Conservation (phyloP, 2,329 filamentous ascomycete species). For the Exophiala spinifera region DNA sequence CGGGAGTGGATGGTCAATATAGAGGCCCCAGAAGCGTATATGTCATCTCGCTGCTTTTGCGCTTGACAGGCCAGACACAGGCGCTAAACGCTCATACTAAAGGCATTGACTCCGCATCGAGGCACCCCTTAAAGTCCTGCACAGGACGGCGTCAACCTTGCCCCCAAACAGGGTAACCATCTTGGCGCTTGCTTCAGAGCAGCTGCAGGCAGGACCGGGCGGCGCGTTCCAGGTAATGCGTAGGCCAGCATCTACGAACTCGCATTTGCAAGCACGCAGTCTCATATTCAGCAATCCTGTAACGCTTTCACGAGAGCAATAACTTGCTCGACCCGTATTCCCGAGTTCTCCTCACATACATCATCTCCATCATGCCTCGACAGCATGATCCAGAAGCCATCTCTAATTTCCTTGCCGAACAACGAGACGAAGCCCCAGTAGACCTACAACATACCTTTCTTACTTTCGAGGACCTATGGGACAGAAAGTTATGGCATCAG, state of each 20-base stretch:
- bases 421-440: conserved; percentile 82
- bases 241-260: too few species aligned
- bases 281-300: too few species aligned
- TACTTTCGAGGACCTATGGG: conserved; percentile 94
- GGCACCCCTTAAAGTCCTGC: too few species aligned
- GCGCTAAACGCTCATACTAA: too few species aligned
- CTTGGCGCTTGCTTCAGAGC: neutral
- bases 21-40: too few species aligned
- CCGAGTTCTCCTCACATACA: too few species aligned
- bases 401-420: conserved; percentile 84
- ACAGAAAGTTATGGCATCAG: conserved; percentile 98
- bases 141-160: neutral
- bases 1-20: too few species aligned
- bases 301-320: neutral
- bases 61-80: too few species aligned
- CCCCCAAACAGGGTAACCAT: neutral
- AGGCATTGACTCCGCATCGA: too few species aligned
- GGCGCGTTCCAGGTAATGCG: neutral
- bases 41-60: too few species aligned
- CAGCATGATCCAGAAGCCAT: conserved; percentile 48
- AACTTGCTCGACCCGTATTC: conserved; percentile 18
- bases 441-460: conserved; percentile 86
- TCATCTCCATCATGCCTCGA: conserved; percentile 18
- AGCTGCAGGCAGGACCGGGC: neutral
- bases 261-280: too few species aligned